Base-by-base conservation (phyloP, 2,329 filamentous ascomycete species). In the Hypoxylon sp. region DNA sequence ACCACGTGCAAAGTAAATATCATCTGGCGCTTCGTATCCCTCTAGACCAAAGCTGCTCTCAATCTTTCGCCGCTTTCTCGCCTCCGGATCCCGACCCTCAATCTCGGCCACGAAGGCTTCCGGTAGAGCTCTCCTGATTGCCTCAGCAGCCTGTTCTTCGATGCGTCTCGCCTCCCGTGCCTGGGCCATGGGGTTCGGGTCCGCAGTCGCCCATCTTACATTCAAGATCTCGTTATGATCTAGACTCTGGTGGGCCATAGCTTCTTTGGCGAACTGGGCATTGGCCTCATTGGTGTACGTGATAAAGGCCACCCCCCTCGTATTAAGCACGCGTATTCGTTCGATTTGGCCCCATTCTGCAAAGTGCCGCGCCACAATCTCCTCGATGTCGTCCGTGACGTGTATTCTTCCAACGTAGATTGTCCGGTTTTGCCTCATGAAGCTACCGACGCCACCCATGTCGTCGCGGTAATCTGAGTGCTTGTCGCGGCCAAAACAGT, bases 321-420 rank as follows among this genome's bases (percentile, higher is more conserved):
- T 91, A 63, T 97, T 98, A 13, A 99, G 84, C 1, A 98, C 95
- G 29, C 96, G 91, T 51, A 91, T 90, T 48, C 96, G 88, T 79
- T 98, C 95, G 54, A 99, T 85, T 75, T 94, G 92, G 0, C 96
- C 96, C 94, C 94, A 99, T 86, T 99, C 96, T 24, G 94, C 92
- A 78, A 98, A 98, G 81, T 99, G 96, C 13, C 97, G 87, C 31
- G 95, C 91, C 5, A 98, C 95, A 37, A 98, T 89, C 81, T 99
- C 96, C 78, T 99, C 95, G 69, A 98, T 98, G 77, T 98, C 95
- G 79, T 98, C 96, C 11, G 91, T 95, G 37, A 97, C 95, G 79
- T 98, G 94, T 79, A 99, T 98, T 52, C 94, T 86, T 4, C 96
- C 96, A 0, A 98, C 89, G 75, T 99, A 99, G 5, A 99, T 85